Evolutionary conservation across 257 asterid species (phyloP).

Genomic region (Osmanthus fragrans): DNA sequence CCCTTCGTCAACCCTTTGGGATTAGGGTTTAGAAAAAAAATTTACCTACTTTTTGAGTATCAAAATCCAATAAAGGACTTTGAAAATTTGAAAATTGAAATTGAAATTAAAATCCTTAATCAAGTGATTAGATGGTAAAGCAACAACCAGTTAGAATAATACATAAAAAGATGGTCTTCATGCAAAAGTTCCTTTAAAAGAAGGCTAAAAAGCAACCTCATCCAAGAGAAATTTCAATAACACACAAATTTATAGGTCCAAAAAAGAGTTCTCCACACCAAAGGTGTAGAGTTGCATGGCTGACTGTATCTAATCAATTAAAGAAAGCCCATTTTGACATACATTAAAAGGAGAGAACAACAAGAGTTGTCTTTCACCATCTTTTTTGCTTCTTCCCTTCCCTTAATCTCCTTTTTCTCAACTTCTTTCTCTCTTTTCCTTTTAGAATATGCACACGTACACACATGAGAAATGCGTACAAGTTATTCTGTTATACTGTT

Average conservation of each 20-base stretch:
- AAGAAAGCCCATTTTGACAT: constrained; percentile 57
- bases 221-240: constrained; percentile 7
- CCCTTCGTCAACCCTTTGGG: constrained; percentile 41
- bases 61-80: constrained; percentile 22
- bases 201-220: constrained; percentile 41
- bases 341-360: constrained; percentile 73
- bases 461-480: background rate
- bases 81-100: background rate
- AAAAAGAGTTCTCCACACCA: constrained; percentile 51
- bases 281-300: constrained; percentile 61
- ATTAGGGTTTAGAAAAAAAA: constrained; percentile 26
- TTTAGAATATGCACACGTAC: constrained; percentile 12
- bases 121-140: constrained; percentile 32
- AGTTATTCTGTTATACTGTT: no score
- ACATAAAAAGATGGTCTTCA: constrained; percentile 48
- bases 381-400: constrained; percentile 21
- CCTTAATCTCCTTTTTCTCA: constrained; percentile 22
- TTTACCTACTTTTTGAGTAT: constrained; percentile 27
- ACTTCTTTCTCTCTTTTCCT: constrained; percentile 9
- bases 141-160: constrained; percentile 36
- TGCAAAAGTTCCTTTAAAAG: constrained; percentile 76
- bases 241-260: constrained; percentile 28
- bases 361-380: constrained; percentile 39
- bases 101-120: constrained; percentile 7
- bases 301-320: constrained; percentile 42